Evolutionary conservation across 2,329 filamentous ascomycete species (phyloP), one percentile per base, ranked within the genome.

Genomic region (Trichoderma atrobrunneum): DNA sequence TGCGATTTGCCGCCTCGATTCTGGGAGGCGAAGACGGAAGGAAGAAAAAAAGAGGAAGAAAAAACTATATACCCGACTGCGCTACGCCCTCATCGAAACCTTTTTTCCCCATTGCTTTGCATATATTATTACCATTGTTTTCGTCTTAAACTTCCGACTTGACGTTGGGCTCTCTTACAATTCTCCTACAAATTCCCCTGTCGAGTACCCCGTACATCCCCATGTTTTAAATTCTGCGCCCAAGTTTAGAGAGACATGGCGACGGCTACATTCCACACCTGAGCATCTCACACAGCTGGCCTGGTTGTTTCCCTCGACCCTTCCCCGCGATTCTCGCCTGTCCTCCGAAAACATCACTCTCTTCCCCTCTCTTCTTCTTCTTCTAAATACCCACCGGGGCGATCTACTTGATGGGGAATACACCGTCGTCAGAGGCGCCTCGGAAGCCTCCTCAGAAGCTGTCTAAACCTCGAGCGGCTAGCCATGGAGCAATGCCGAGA

Each of bases 391-490:
- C 36, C 8, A n/a, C 66, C 8, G 39, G 26, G 57, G 28, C 21
- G 8, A 21, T 26, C 74, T 48, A 72, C 56, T 36, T 60, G n/a
- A 88, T 88, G 87, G 87, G 87, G 70, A 88, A 88, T 77, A 79
- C 81, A 60, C 79, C 84, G 71, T 88, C 86, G 59, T 78, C 82
- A 75, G 84, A 86, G 78, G 81, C 81, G 77, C 79, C 80, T 73
- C 75, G 77, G 71, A 78, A 80, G 76, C 73, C 75, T 76, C 79
- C 84, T 77, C 84, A 87, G 74, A 87, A 84, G 80, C 82, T 88
- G 73, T 86, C 84, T 65, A 88, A 88, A 77, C 84, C 85, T 72
- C 84, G 82, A 73, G 83, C 81, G 43, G 80, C 80, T 70, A 84
- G 80, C 74, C 80, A 80, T 79, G 79, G 80, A 69, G 76, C 78